Evolutionary conservation across 331 rosid genomes (phyloP).

Genomic region (Acacia pycnantha): DNA sequence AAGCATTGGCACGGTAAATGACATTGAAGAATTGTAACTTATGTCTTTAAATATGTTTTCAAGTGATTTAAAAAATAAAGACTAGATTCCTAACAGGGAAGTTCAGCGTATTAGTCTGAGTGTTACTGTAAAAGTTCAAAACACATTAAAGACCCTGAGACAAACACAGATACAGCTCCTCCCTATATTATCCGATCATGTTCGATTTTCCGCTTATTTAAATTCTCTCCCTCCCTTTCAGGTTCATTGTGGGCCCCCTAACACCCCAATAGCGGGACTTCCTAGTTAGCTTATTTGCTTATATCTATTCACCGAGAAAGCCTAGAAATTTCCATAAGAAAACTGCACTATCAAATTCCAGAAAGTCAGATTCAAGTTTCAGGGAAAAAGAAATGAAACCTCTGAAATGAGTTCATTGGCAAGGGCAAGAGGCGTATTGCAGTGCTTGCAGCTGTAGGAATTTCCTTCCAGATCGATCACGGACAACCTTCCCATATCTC

Average conservation of each 20-base stretch:
- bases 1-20: slow-evolving; percentile 1
- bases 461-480: slow-evolving; percentile 60
- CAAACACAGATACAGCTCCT: background rate
- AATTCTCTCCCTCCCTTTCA: background rate
- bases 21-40: background rate
- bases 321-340: background rate
- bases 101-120: background rate
- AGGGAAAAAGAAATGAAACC: slow-evolving; percentile 39
- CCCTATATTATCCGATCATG: background rate
- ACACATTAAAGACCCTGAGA: background rate
- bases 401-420: slow-evolving; percentile 52
- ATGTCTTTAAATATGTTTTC: background rate
- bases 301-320: slow-evolving; percentile 5
- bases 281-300: background rate
- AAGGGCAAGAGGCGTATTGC: slow-evolving; percentile 63
- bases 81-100: background rate
- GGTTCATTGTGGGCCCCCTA: slow-evolving; percentile 13
- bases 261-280: background rate
- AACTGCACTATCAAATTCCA: background rate
- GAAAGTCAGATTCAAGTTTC: background rate
- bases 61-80: background rate
- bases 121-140: background rate
- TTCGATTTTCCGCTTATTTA: background rate
- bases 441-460: slow-evolving; percentile 65
- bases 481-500: slow-evolving; percentile 63